Conservation (phyloP, 179 eudicot genomes). For the Silene vulgaris region DNA sequence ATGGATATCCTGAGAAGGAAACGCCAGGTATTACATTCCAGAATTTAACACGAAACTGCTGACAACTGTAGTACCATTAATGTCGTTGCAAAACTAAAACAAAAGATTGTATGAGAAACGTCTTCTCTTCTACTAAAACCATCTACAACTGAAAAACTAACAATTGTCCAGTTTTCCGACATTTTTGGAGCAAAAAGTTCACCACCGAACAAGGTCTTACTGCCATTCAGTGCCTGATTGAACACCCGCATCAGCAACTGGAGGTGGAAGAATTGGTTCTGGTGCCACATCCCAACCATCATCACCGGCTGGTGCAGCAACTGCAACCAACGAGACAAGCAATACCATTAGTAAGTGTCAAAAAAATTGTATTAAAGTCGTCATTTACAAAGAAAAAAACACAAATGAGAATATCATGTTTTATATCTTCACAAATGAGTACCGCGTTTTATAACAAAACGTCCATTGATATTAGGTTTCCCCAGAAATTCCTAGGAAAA, state of each 20-base stretch:
- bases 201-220: constrained; percentile 4
- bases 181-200: constrained; percentile 24
- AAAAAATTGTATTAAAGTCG: no score
- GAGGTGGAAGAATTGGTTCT: constrained; percentile 20
- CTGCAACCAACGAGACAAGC: constrained; percentile 4
- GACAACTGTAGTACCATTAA: constrained; percentile 16
- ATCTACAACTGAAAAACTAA: constrained; percentile 28
- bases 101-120: constrained; percentile 8
- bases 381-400: no score
- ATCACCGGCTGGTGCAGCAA: constrained; percentile 16
- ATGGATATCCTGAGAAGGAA: no score
- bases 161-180: constrained; percentile 19
- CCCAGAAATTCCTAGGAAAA: no score
- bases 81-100: constrained; percentile 3
- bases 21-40: neutral
- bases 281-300: constrained; percentile 27
- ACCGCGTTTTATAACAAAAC: no score
- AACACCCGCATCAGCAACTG: constrained; percentile 17
- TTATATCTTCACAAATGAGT: no score
- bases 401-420: no score
- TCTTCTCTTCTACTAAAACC: constrained; percentile 23
- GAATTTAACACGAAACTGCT: no score
- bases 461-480: no score
- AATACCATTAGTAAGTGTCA: neutral
- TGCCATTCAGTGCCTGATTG: constrained; percentile 32